Conservation (phyloP, 176 grass and related monocot genomes). For the Avena sativa region DNA sequence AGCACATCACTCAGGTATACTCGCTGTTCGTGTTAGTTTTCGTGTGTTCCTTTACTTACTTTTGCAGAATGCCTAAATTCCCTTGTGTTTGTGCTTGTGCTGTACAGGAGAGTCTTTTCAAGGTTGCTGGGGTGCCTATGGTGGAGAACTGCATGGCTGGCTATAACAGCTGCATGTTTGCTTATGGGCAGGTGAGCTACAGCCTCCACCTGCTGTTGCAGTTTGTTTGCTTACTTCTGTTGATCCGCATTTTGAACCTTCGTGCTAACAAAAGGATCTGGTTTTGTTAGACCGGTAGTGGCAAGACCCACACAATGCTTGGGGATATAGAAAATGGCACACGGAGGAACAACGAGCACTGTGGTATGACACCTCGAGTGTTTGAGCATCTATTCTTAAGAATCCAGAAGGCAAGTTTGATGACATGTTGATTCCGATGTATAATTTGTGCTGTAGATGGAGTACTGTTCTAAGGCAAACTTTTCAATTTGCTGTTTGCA, state of each 20-base stretch:
- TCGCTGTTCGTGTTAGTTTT: background rate
- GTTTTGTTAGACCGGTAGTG: slow-evolving; percentile 87
- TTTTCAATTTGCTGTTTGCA: slow-evolving; percentile 47
- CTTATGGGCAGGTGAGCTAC: slow-evolving; percentile 86
- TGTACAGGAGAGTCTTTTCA: slow-evolving; percentile 85
- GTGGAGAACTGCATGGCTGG: slow-evolving; percentile 94
- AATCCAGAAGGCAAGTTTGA: slow-evolving; percentile 78
- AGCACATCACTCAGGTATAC: slow-evolving; percentile 81
- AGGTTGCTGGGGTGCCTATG: slow-evolving; percentile 93
- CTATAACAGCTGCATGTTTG: slow-evolving; percentile 99
- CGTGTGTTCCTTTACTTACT: background rate
- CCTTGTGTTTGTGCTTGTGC: background rate
- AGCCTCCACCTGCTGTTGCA: background rate
- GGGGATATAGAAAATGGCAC: slow-evolving; percentile 96
- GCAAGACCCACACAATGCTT: slow-evolving; percentile 98
- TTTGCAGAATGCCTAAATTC: background rate
- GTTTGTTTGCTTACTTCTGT: background rate
- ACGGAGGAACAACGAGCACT: slow-evolving; percentile 85
- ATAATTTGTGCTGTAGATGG: slow-evolving; percentile 11
- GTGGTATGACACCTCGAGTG: slow-evolving; percentile 97
- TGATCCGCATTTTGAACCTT: too few relatives aligned
- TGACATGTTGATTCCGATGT: slow-evolving; percentile 19
- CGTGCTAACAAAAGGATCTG: background rate
- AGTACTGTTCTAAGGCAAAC: slow-evolving; percentile 25
- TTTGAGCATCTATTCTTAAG: slow-evolving; percentile 94